Base-by-base conservation (phyloP, 345 rosid genomes). In the Populus nigra region DNA sequence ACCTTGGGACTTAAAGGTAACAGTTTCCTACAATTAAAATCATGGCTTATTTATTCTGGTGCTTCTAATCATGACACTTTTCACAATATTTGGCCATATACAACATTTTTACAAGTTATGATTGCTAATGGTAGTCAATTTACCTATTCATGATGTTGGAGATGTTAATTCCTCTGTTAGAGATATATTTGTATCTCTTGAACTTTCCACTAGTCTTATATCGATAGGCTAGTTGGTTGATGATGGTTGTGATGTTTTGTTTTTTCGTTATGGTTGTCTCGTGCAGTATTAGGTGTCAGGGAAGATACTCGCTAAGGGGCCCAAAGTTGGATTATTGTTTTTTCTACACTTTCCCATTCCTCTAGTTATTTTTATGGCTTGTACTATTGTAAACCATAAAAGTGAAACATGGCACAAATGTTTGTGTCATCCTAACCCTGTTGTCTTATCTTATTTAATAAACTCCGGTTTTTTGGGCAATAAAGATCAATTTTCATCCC, bases 1-100 rank as follows among this genome's bases (percentile, higher is more conserved):
- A 17, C 71, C 27, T 31, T 78, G 1, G n/a, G 67, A 17, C 20
- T 73, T 22, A 29, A 59, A 77, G 75, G 81, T 73, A 81, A 77
- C 1, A 5, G 22, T 72, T 55, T 66, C 18, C 6, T 2, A 61
- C n/a, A 15, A 6, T 11, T 29, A 62, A 43, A 59, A 20, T 13
- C 29, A 18, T 81, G 63, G 75, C 2, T 47, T 59, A 0, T 68
- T 20, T 73, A 62, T 49, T 81, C 16, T 3, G 13, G 6, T 1
- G 29, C 43, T 16, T 68, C 53, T 4, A 73, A 81, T 69, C 72
- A 77, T 2, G 62, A 33, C 36, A 57, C 62, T n/a, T 8, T 57
- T 57, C 27, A 57, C 27, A 22, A 57, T 57, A 22, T 22, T 57
- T 4, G 5, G 1, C 0, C 62, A 22, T 55, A 55, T 55, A 20